Conservation (phyloP, 495 filamentous ascomycete species). For the Hypoxylon rickii region DNA sequence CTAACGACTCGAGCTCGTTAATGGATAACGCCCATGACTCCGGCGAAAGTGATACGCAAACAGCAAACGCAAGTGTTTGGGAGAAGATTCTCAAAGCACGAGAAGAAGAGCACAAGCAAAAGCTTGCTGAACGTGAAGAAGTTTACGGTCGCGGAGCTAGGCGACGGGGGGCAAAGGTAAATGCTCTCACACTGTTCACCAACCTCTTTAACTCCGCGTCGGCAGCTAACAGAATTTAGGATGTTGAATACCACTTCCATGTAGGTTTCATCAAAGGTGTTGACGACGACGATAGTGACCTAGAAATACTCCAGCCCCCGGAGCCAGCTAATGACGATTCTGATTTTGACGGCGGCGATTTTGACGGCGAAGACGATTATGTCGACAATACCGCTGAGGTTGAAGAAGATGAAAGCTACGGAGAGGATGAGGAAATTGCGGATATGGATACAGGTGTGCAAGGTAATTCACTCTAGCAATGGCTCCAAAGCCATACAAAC, state of each 20-base stretch:
- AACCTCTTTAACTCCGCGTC: too few relatives aligned
- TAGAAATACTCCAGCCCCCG: slow-evolving; percentile 19
- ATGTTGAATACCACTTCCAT: slow-evolving; percentile 38
- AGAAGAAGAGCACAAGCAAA: slow-evolving; percentile 71
- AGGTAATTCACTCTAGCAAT: slow-evolving; percentile 25
- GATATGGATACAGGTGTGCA: slow-evolving; percentile 2
- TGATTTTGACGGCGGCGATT: slow-evolving; percentile 29
- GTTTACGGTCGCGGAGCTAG: slow-evolving; percentile 84
- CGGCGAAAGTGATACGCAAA: slow-evolving; percentile 61
- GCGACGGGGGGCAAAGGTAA: slow-evolving; percentile 51
- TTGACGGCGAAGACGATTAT: slow-evolving; percentile 15
- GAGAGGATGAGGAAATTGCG: background rate
- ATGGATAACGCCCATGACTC: slow-evolving; percentile 49
- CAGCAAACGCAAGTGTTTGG: slow-evolving; percentile 71
- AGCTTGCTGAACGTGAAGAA: slow-evolving; percentile 65
- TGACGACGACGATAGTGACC: slow-evolving; percentile 37
- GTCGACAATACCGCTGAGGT: slow-evolving; percentile 27
- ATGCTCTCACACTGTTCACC: slow-evolving; percentile 17
- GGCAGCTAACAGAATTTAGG: slow-evolving; percentile 35
- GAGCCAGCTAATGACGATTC: slow-evolving; percentile 30
- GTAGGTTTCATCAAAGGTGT: slow-evolving; percentile 41
- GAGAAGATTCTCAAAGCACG: slow-evolving; percentile 83
- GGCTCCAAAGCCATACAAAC: slow-evolving; percentile 1
- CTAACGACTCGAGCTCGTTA: slow-evolving; percentile 66
- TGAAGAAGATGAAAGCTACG: background rate